Percentiles rank a stretch among this genome's conserved stretches.
These are phyloP conservation scores for Fusarium marasasianum DNA, from an alignment of 2,329 filamentous ascomycete genomes.

Conservation along the genomic window DNA sequence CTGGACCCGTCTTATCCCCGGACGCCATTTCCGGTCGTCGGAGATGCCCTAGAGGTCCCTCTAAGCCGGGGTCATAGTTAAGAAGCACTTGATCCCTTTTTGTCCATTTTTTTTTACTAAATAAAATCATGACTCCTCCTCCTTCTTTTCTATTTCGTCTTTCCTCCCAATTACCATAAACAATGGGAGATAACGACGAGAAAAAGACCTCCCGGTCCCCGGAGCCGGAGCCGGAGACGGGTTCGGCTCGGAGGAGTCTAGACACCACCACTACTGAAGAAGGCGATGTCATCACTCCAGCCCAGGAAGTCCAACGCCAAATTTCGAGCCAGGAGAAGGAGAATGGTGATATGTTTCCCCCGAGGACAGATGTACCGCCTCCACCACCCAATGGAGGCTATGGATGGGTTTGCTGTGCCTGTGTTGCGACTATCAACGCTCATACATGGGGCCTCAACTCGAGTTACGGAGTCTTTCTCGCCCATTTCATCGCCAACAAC, in stretches of 20 bases:
- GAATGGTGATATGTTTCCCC: slow-evolving; percentile 14
- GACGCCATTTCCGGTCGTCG: slow-evolving; percentile 35
- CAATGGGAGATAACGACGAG: slow-evolving; percentile 29
- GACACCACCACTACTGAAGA: slow-evolving; percentile 35
- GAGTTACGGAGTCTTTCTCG: slow-evolving; percentile 61
- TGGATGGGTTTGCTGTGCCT: slow-evolving; percentile 55
- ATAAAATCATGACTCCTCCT: slow-evolving; percentile 16
- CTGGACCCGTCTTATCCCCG: slow-evolving; percentile 33
- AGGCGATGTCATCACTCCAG: slow-evolving; percentile 33
- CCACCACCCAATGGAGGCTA: slow-evolving; percentile 69
- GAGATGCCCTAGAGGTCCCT: slow-evolving; percentile 8
- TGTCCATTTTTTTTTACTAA: slow-evolving; percentile 10
- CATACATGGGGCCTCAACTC: slow-evolving; percentile 80
- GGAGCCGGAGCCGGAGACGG: slow-evolving; percentile 20
- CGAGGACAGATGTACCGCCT: slow-evolving; percentile 30
- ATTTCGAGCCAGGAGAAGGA: slow-evolving; percentile 16
- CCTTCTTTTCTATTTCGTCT: neutral
- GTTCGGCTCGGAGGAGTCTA: slow-evolving; percentile 16
- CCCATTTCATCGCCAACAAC: slow-evolving; percentile 65
- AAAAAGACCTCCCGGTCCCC: slow-evolving; percentile 20
- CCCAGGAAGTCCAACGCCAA: slow-evolving; percentile 10
- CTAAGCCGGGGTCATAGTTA: slow-evolving; percentile 22
- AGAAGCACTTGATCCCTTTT: slow-evolving; percentile 17
- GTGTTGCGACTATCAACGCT: slow-evolving; percentile 64
- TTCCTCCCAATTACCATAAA: neutral